phyloP scores from a whole-genome alignment of 345 rosid species.

The Reutealis trisperma region DNA sequence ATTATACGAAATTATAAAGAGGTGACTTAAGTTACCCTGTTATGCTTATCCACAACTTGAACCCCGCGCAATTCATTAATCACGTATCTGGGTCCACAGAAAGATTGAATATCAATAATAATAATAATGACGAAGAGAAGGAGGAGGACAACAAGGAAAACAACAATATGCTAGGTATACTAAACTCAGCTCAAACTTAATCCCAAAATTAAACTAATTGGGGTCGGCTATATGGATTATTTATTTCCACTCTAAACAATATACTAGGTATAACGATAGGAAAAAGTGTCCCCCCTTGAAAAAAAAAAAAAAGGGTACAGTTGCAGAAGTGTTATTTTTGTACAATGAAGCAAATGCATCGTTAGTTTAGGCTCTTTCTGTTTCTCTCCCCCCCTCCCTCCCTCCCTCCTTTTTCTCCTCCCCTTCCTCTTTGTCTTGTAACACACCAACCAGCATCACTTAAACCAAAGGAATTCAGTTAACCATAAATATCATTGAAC shows the following conservation, averaged over 20 bases:
- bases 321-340: not conserved
- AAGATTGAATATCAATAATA: constrained; percentile 5
- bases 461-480: not conserved
- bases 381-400: not conserved
- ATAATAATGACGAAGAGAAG: not conserved
- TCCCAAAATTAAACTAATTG: too few relatives aligned
- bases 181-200: too few relatives aligned
- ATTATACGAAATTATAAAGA: constrained; percentile 4
- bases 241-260: too few relatives aligned
- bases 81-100: constrained; percentile 34
- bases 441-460: not conserved
- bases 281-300: not conserved
- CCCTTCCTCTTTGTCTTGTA: not conserved
- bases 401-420: not conserved
- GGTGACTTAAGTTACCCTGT: constrained; percentile 38
- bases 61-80: constrained; percentile 50
- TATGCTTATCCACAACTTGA: constrained; percentile 45
- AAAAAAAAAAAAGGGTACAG: not conserved
- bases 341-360: not conserved
- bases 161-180: not conserved
- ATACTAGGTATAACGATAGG: not conserved
- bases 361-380: not conserved
- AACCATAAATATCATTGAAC: not conserved
- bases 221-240: too few relatives aligned
- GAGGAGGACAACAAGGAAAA: not conserved